Evolutionary conservation across 805 yeast species (phyloP), one percentile per base, ranked within the genome.

Genomic region (Barnettozyma sucrosica): DNA sequence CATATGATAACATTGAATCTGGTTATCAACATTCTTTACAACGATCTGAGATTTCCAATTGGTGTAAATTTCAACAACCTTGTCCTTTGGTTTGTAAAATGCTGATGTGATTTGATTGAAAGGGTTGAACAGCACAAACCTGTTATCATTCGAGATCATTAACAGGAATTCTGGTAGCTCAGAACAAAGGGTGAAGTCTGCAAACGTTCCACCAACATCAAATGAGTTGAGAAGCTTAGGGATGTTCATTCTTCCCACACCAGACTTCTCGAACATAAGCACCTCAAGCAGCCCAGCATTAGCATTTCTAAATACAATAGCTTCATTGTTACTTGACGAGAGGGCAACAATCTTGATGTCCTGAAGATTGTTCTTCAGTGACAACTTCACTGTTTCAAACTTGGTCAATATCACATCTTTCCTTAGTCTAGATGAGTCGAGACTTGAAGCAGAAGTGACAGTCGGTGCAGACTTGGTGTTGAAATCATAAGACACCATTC

Each of bases 381-480:
- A 67, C 36, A 70, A 64, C 1, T 55, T 55, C 18, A 67, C 57
- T 0, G 76, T 63, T 16, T 79, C 80, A 2, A 85, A 63, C 56
- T 75, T 77, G 0, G 89, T 79, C 50, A 87, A 66, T n/a, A 83
- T 81, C 56, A 83, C 74, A 61, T 88, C 95, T 55, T 84, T 86
- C 36, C 80, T 67, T 20, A 78, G 61, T 5, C 26, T 61, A 53
- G 52, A 20, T 7, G 55, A 37, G 13, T 71, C 79, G 48, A 61
- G 46, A 20, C 49, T 66, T 1, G 81, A 65, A 0, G 69, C 61
- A 16, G 75, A 73, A 0, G 74, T 55, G 10, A 66, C 55, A 0
- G 76, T 65, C 51, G 76, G 71, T 2, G 76, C 65, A 23, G 75
- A 54, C 49, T 72, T 74, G 46, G 70, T 67, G 46, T 64, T 71